Percentiles rank a stretch among this genome's conserved stretches.
Conservation (phyloP, 192 early-diverging fungal species). For the Coemansia sp. region DNA sequence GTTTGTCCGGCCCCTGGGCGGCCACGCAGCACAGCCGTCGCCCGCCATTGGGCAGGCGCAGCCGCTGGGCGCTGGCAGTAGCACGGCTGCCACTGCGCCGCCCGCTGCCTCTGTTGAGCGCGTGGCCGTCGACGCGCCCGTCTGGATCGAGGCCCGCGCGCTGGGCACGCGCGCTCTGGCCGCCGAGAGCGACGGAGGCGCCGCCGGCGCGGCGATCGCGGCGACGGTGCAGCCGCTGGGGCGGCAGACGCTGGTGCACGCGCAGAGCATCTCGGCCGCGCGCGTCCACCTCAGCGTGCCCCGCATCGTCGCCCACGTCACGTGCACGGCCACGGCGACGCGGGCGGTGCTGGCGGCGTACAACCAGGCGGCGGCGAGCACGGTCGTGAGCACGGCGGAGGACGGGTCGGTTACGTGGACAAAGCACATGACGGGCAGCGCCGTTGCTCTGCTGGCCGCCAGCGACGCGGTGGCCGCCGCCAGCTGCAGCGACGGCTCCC, state of each 20-base stretch:
- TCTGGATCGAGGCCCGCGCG: slow-evolving; percentile 35
- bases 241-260: slow-evolving; percentile 37
- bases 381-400: neutral
- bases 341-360: neutral
- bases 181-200: neutral
- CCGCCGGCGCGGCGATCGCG: neutral
- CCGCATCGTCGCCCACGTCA: slow-evolving; percentile 26
- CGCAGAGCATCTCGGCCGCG: slow-evolving; percentile 33
- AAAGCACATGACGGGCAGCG: neutral
- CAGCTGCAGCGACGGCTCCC: slow-evolving; percentile 15
- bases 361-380: neutral
- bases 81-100: neutral
- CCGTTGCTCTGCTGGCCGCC: neutral
- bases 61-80: neutral
- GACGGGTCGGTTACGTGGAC: slow-evolving; percentile 11
- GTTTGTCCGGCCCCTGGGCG: slow-evolving; percentile 51
- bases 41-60: neutral
- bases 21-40: neutral
- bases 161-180: slow-evolving; percentile 21
- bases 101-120: neutral
- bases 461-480: slow-evolving; percentile 16
- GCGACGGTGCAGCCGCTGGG: slow-evolving; percentile 9
- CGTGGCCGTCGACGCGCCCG: slow-evolving; percentile 25
- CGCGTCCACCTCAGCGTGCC: slow-evolving; percentile 40
- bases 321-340: neutral